Evolutionary conservation across 495 filamentous ascomycete species (phyloP), one percentile per base, ranked within the genome.

Genomic region (Trichoderma parareesei): DNA sequence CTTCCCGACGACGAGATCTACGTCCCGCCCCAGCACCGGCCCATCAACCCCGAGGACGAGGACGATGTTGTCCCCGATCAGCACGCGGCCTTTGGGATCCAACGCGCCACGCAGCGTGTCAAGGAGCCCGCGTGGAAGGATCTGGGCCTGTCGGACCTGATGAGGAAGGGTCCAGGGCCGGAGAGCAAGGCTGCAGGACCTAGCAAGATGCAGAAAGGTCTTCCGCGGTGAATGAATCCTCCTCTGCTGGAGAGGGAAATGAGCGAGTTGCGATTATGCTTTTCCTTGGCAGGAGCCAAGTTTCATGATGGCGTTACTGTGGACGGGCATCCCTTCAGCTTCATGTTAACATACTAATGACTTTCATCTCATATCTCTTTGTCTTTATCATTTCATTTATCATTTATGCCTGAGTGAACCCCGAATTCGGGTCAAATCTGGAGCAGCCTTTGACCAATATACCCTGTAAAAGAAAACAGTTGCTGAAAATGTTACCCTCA

Each of bases 61-160:
- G 94, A 98, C 70, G 94, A 98, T 68, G 90, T 98, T 4, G 93
- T 98, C 11, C 94, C 94, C 0, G 92, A 98, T 71, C 92, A 97
- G 79, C 94, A 98, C 75, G 93, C 94, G 2, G 94, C 94, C 6
- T 98, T 97, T 77, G 94, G 94, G 2, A 97, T 98, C 70, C 84
- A 88, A 69, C 85, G 92, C 69, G 94, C 93, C 0, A 96, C 87
- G 67, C 86, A 90, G 77, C 83, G 82, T 61, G 77, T 75, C 68
- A 78, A 81, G 62, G 92, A 93, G 77, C 78, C 86, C 3, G 86
- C 87, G 4, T 97, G 93, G 94, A 87, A 89, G 71, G 94, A 97
- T 78, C 71, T 97, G 13, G 91, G 92, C 1, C 74, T 97, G 40
- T 80, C 82, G 49, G 87, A 87, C 64, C 77, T 95, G 66, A 87